Evolutionary conservation across 2,329 filamentous ascomycete genomes (phyloP).

Genomic region (Fusarium musae): DNA sequence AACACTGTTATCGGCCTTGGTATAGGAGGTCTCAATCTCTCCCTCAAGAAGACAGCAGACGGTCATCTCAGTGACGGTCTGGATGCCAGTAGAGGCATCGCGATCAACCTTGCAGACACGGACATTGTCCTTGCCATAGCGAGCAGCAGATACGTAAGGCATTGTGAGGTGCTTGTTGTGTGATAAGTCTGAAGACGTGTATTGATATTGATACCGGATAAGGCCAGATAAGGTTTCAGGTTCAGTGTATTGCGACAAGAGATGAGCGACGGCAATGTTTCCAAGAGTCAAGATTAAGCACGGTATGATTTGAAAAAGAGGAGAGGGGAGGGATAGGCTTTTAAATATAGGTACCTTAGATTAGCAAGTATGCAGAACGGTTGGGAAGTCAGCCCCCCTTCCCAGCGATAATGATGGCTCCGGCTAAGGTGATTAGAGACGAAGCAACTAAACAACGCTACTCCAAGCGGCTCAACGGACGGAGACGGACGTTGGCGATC

Average conservation of each 20-base stretch:
- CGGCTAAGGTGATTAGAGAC: neutral
- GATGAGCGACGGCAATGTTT: slow-evolving; percentile 1
- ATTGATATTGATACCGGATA: neutral
- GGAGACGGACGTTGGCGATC: slow-evolving; percentile 43
- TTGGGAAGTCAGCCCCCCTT: slow-evolving; percentile 34
- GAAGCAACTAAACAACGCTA: slow-evolving; percentile 3
- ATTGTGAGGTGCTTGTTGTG: slow-evolving; percentile 51
- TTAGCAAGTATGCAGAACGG: slow-evolving; percentile 9
- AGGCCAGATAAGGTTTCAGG: slow-evolving; percentile 12
- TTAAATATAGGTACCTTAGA: slow-evolving; percentile 33
- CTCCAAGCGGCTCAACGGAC: slow-evolving; percentile 29
- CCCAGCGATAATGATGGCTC: slow-evolving; percentile 19
- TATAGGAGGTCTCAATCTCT: slow-evolving; percentile 91
- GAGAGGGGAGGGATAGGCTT: slow-evolving; percentile 18
- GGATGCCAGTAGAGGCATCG: slow-evolving; percentile 78
- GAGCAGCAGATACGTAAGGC: slow-evolving; percentile 70
- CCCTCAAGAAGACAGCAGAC: slow-evolving; percentile 93
- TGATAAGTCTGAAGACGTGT: slow-evolving; percentile 5
- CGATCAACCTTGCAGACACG: slow-evolving; percentile 94
- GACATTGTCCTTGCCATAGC: slow-evolving; percentile 97
- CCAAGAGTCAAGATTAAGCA: neutral
- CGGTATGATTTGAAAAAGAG: neutral
- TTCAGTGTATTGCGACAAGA: neutral
- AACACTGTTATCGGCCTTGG: slow-evolving; percentile 90
- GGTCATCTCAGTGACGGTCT: slow-evolving; percentile 94